Evolutionary conservation across 2,329 filamentous ascomycete genomes (phyloP), one percentile per base, ranked within the genome.

Genomic region (Penicillium paneum): DNA sequence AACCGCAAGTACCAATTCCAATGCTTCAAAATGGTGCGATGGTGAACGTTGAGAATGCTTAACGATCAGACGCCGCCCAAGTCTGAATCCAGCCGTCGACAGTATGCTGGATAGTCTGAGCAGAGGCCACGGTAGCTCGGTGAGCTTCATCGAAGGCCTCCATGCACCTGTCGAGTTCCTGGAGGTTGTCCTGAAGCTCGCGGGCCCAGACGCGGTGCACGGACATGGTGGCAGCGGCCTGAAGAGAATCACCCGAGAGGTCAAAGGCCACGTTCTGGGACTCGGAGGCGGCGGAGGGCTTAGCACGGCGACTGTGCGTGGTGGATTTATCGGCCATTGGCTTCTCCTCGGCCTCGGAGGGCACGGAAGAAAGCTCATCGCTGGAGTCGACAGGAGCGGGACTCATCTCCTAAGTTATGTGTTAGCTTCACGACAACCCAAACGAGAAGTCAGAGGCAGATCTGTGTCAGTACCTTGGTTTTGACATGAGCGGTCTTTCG

Each of bases 141-240:
- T 67, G 52, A n/a, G 63, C 57, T 17, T 60, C 45, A 12, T 56
- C 58, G 24, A 62, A 59, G 45, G 78, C 82, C 50, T 80, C 81
- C 17, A 79, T 86, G 29, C 78, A 86, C 21, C 74, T 79, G 24
- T 81, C 81, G 6, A 82, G 84, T 0, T 75, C 82, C 12, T 76
- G 79, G 1, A 87, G 81, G 60, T 79, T 81, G 12, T 71, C 78
- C 1, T 82, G 78, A 1, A 81, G 80, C 5, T 87, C 83, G 1
- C 78, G 80, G 10, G 76, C 86, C 19, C 83, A 81, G 1, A 81
- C 83, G 13, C 76, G 82, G 43, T 62, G 76, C 74, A 64, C 29
- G 79, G 68, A 64, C 46, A 68, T 41, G 29, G 58, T 49, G 44
- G 64, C 58, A 8, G 67, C 57, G n/a, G 59, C 64, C 36, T 59